Evolutionary conservation across 192 early-diverging fungal genomes (phyloP).

Genomic region (Coemansia sp.): DNA sequence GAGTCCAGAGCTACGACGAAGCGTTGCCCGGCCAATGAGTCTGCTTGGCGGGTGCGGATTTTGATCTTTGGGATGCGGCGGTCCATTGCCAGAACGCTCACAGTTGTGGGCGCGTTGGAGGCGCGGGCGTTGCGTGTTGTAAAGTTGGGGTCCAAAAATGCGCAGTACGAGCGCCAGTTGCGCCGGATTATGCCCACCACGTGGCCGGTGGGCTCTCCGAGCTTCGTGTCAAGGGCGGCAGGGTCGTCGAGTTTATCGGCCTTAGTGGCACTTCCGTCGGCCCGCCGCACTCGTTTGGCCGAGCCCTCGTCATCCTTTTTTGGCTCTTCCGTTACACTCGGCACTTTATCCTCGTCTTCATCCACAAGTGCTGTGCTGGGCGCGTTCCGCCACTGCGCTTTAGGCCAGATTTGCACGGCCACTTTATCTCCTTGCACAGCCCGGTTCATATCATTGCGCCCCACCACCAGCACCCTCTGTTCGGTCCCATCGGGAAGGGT

Average conservation of each 20-base stretch:
- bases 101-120: conserved; percentile 52
- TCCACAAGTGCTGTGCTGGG: conserved; percentile 74
- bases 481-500: conserved; percentile 73
- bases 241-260: conserved; percentile 20
- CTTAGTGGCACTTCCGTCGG: conserved; percentile 1
- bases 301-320: neutral
- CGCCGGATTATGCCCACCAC: conserved; percentile 93
- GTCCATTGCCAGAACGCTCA: conserved; percentile 89
- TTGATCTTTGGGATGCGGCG: conserved; percentile 90
- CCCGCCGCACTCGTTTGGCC: conserved; percentile 35
- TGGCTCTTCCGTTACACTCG: conserved; percentile 16
- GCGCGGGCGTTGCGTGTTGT: conserved; percentile 59
- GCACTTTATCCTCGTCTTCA: conserved; percentile 61
- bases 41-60: conserved; percentile 88
- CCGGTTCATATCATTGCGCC: conserved; percentile 84
- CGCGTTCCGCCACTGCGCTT: conserved; percentile 77
- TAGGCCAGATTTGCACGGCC: conserved; percentile 84
- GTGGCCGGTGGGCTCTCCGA: conserved; percentile 72
- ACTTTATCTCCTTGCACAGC: conserved; percentile 90
- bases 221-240: conserved; percentile 17
- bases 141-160: conserved; percentile 78
- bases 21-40: conserved; percentile 72
- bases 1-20: conserved; percentile 92
- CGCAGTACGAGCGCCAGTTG: conserved; percentile 94
- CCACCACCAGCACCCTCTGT: conserved; percentile 73